Base-by-base conservation (phyloP, 1,139 yeast genomes). In the Zygosaccharomyces sapae region DNA sequence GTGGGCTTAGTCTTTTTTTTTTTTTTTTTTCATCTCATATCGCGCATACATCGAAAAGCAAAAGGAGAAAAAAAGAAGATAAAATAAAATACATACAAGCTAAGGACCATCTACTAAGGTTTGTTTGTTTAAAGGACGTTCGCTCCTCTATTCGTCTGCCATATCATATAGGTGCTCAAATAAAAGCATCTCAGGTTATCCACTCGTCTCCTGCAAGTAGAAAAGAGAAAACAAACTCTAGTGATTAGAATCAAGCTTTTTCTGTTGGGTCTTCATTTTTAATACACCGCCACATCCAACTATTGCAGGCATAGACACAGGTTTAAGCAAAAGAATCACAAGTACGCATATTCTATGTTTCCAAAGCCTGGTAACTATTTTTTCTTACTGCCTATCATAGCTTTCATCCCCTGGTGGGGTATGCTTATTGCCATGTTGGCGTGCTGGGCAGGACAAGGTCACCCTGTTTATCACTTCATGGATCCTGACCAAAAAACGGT, bases 361-460 rank as follows among this genome's bases (percentile, higher is more conserved):
- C 41, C 43, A 22, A 57, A 53, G 40, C 69, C 68, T 18, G 69
- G 63, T 16, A 68, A 66, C 50, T 65, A 59, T 43, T 67, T 63
- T 50, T 74, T 74, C 57, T 51, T 75, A 2, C 63, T 86, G 37
- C 94, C 92, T 3, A 65, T 83, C 44, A 57, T 76, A 3, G 76
- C 84, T 1, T 68, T 75, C 41, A 62, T 76, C 5, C 76, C 77
- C 9, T 85, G 92, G 92, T 80, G 82, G 76, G 92, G 85, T 4
- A 83, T 84, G 90, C 76, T 86, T 12, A 79, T 82, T 7, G 84
- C 90, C 10, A 70, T 86, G 76, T 66, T 86, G 52, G 65, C 73
- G 1, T 72, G 80, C 55, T 83, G 97, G 97, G 78, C 84, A 2
- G 77, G 73, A 4, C 89, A 86, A 65, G 97, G 96, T 3, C 76